These are phyloP conservation scores for Conringia planisiliqua DNA, from an alignment of 345 rosid species.

Conservation along the genomic window DNA sequence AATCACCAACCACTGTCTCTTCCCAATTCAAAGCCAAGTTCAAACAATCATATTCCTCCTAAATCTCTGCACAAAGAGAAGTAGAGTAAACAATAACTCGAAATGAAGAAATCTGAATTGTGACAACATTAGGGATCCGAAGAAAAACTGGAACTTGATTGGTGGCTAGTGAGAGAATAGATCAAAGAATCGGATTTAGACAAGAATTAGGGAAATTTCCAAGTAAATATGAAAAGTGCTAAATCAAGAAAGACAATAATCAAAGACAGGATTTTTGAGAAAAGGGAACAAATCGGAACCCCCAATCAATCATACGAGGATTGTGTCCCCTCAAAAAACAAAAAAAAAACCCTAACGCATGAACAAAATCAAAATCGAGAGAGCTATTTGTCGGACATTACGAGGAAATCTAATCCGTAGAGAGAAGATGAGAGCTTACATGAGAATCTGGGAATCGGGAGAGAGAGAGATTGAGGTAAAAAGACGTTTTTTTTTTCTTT, in stretches of 20 bases:
- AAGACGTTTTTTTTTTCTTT: background rate
- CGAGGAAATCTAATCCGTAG: background rate
- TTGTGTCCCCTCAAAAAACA: background rate
- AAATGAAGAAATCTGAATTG: background rate
- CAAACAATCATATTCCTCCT: constrained; percentile 12
- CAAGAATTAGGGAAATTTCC: background rate
- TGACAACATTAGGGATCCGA: background rate
- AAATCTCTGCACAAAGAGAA: background rate
- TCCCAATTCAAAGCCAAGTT: background rate
- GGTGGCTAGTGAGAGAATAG: background rate
- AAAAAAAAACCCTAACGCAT: background rate
- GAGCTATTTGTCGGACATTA: background rate
- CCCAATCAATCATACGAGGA: background rate
- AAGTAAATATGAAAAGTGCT: background rate
- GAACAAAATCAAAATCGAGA: background rate
- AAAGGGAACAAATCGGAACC: background rate
- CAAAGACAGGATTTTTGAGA: background rate
- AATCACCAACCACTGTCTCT: background rate
- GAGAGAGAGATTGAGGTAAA: background rate
- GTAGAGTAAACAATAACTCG: background rate
- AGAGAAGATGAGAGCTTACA: constrained; percentile 23
- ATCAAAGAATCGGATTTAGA: background rate
- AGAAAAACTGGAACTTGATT: background rate
- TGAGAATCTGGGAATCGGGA: constrained; percentile 1
- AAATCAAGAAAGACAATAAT: background rate